Base-by-base conservation (phyloP, 257 asterid species). In the Cordia subcordata region DNA sequence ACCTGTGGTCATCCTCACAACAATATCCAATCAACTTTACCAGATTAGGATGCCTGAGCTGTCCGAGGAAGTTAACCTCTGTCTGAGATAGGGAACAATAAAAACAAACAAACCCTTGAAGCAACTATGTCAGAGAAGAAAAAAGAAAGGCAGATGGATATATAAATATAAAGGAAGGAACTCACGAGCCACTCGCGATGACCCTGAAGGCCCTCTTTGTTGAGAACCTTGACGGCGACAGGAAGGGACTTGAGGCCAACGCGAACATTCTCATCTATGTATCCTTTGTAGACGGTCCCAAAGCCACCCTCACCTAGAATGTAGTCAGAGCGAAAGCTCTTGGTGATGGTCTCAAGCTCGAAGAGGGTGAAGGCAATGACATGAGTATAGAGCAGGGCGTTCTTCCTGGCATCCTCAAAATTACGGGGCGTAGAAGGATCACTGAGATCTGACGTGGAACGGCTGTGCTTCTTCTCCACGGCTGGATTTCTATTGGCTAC, bases 251-350 rank as follows among this genome's bases (percentile, higher is more conserved):
- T 93, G 77, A 91, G 96, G 22, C 98, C 98, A 22, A 88, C 98
- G 69, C 96, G 72, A 22, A 91, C 96, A 75, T 91, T 91, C 73
- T 89, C 99, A 68, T 93, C 99, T 54, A 93, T 89, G 78, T 93
- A 93, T 37, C 99, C 99, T 70, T 93, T 93, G 72, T 93, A 93
- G 12, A 93, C 99, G 3, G 99, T 89, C 33, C 99, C 99, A 67
- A 93, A 93, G 57, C 99, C 99, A 13, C 99, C 99, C 72, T 90
- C 96, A 27, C 99, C 99, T 16, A 93, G 95, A 68, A 89, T 93
- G 84, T 93, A 93, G 74, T 93, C 99, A 9, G 97, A 89, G 56
- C 99, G 97, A 77, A 93, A 93, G 72, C 96, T 83, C 77, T 93
- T 93, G 65, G 99, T 93, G 73, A 89, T 86, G 56, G 99, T 89